These are phyloP conservation scores for Brasenia schreberi DNA, from an alignment of 164 flowering plant species.

Conservation along the genomic window DNA sequence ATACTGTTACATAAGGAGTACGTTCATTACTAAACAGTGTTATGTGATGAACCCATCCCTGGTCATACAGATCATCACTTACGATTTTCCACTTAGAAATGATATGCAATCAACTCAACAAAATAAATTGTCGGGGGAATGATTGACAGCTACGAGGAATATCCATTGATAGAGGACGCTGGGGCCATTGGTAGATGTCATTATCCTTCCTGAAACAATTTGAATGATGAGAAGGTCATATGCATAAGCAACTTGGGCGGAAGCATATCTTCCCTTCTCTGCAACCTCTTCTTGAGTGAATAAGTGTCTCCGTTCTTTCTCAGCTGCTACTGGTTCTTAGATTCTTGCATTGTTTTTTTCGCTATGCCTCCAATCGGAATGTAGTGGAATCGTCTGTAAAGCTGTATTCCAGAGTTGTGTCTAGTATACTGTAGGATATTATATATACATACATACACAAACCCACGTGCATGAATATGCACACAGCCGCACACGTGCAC, in stretches of 20 bases:
- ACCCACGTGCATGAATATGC: too few relatives aligned
- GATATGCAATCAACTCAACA: not conserved
- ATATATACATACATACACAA: too few relatives aligned
- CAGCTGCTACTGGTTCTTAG: not conserved
- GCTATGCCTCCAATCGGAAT: not conserved
- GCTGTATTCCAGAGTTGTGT: too few relatives aligned
- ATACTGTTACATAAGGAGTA: too few relatives aligned
- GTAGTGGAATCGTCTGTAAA: not conserved
- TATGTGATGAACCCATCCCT: not conserved
- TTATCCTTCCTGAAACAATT: conserved; percentile 1
- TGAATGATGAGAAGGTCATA: not conserved
- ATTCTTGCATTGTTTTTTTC: too few relatives aligned
- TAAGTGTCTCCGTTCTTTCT: not conserved
- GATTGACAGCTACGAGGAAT: not conserved
- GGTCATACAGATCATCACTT: not conserved
- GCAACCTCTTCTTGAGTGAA: not conserved
- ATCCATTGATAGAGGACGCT: too few relatives aligned
- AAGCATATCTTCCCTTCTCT: not conserved
- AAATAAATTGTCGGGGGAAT: not conserved
- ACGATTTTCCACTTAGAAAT: not conserved
- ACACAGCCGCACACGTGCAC: too few relatives aligned
- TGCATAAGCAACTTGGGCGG: not conserved
- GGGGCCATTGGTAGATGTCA: not conserved
- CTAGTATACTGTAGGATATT: too few relatives aligned
- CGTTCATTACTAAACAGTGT: not conserved